Evolutionary conservation across 345 rosid genomes (phyloP).

Genomic region (Sisymbrium irio): DNA sequence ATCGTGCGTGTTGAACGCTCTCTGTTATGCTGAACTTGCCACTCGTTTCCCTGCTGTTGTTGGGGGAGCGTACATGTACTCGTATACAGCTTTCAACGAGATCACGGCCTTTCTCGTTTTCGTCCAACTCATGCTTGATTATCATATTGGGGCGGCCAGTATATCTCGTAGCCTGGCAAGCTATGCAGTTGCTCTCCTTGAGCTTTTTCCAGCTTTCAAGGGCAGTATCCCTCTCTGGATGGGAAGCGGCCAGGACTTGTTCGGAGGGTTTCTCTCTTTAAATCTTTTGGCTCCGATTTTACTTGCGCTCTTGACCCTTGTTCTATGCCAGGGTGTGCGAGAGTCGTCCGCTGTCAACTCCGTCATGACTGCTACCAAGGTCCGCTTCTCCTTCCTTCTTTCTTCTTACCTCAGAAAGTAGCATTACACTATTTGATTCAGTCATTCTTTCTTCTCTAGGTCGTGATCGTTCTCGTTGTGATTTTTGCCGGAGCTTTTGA

Average conservation of each 20-base stretch:
- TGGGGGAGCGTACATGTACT: conserved; percentile 89
- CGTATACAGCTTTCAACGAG: conserved; percentile 88
- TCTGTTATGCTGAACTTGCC: conserved; percentile 91
- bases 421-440: not conserved
- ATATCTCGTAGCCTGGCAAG: conserved; percentile 91
- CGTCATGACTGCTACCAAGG: conserved; percentile 82
- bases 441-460: conserved; percentile 40
- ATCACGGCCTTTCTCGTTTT: conserved; percentile 91
- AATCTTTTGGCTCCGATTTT: conserved; percentile 76
- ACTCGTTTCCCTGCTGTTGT: conserved; percentile 93
- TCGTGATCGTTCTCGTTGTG: conserved; percentile 76
- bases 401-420: not conserved
- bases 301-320: conserved; percentile 62
- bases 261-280: conserved; percentile 79
- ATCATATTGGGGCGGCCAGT: conserved; percentile 96
- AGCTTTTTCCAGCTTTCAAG: conserved; percentile 65
- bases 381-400: conserved; percentile 5
- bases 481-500: conserved; percentile 77
- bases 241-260: conserved; percentile 78
- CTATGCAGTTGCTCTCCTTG: conserved; percentile 66
- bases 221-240: conserved; percentile 72
- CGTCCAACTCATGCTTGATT: conserved; percentile 86
- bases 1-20: conserved; percentile 84
- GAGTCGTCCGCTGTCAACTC: conserved; percentile 80
- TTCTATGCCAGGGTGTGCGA: conserved; percentile 74